Base-by-base conservation (phyloP, 345 rosid species). In the Melastoma malabathricum region DNA sequence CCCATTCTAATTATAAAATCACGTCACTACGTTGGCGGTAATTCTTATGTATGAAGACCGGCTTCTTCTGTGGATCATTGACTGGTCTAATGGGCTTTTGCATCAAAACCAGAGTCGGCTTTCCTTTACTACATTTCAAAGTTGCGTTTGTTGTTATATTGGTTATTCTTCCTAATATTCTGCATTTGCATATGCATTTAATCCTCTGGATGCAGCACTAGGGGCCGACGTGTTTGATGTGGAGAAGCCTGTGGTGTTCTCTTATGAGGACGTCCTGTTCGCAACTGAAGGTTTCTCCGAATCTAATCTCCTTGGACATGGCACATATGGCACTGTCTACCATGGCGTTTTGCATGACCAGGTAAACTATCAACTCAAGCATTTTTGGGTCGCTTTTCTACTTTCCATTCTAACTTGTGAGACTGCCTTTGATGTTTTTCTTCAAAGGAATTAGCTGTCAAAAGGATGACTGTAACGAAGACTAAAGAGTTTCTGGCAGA, bases 401-500 rank as follows among this genome's bases (percentile, higher is more conserved):
- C 9, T 34, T 34, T 34, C 41, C 12, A 34, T 25, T 34, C 18
- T 52, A 23, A 31, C 56, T 47, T 31, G 13, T 22, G 3, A 19
- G 47, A 41, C 12, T 16, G 17, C 59, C 20, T 55, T 61, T 62
- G 43, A 15, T 59, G 15, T 47, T 22, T 29, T 65, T 60, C 10
- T 34, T 34, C 12, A 52, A 48, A 89, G 98, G 98, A 90, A 72
- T 94, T 86, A 69, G 89, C 92, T 34, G 62, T 86, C 49, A 90
- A 90, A 71, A 80, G 79, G 61, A 86, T 90, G 98, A 84, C 96
- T 51, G 85, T 92, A 31, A 86, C 92, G 19, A 90, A 90, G 55
- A 80, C 94, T 20, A 86, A 77, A 75, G 96, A 90, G 75, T 90
- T 90, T 64, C 69, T 72, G 62, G 89, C 96, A n/a, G 98, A 90